A percentile compares a stretch with the other conserved stretches of the same genome.
Evolutionary conservation across 192 early-diverging fungal species (phyloP).

Genomic region (Podila epicladia): DNA sequence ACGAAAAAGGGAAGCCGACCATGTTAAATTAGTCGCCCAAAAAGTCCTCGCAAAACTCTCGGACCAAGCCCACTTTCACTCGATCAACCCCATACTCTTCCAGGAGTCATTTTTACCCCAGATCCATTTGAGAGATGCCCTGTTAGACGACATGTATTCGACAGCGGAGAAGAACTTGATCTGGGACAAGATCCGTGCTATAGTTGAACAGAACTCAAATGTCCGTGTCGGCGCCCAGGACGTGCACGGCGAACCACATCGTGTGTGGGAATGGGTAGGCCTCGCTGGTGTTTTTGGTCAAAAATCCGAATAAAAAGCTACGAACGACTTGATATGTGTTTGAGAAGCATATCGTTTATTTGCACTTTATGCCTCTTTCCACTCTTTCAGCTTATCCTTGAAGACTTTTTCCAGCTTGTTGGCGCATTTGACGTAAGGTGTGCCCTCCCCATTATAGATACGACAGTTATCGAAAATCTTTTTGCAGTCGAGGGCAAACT

Average conservation of each 20-base stretch:
- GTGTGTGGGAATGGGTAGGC: slow-evolving; percentile 75
- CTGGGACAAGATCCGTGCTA: slow-evolving; percentile 65
- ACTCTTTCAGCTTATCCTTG: slow-evolving; percentile 76
- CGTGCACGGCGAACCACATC: slow-evolving; percentile 66
- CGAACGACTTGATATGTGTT: too few relatives aligned
- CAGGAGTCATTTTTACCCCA: slow-evolving; percentile 45
- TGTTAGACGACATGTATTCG: slow-evolving; percentile 49
- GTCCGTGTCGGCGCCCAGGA: slow-evolving; percentile 67
- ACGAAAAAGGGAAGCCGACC: slow-evolving; percentile 8
- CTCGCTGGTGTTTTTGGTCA: neutral
- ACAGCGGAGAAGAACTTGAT: slow-evolving; percentile 53
- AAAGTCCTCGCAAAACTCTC: slow-evolving; percentile 11
- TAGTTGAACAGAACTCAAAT: slow-evolving; percentile 67
- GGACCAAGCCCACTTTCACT: slow-evolving; percentile 59
- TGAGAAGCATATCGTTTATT: neutral
- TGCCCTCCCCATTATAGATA: slow-evolving; percentile 90
- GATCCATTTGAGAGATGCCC: slow-evolving; percentile 67
- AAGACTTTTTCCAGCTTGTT: slow-evolving; percentile 81
- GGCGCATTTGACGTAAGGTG: slow-evolving; percentile 85
- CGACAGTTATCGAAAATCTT: slow-evolving; percentile 96
- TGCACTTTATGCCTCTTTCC: slow-evolving; percentile 50
- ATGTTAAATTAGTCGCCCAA: slow-evolving; percentile 1
- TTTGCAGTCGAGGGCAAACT: slow-evolving; percentile 85
- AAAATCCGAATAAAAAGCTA: too few relatives aligned
- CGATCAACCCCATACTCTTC: slow-evolving; percentile 61